Conservation (phyloP, 306 rosid genomes). For the Ammopiptanthus mongolicus region DNA sequence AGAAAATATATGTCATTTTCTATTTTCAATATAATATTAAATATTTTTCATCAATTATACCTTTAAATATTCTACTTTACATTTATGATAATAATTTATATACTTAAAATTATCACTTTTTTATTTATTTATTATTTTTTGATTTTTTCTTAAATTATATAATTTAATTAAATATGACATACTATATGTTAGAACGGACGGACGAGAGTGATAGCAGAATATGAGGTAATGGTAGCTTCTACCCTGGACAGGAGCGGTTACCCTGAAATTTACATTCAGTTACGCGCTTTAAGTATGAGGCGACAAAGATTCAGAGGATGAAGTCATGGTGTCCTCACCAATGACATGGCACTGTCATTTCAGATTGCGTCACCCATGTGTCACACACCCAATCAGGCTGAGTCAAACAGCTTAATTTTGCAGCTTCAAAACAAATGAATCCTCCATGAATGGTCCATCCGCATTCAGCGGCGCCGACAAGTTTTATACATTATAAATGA, state of each 20-base stretch:
- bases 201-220: too few relatives aligned
- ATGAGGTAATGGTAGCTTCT: too few relatives aligned
- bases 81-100: too few relatives aligned
- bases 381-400: neutral
- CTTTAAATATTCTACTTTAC: too few relatives aligned
- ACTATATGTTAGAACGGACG: too few relatives aligned
- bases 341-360: constrained; percentile 12
- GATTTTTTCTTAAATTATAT: too few relatives aligned
- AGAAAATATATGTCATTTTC: too few relatives aligned
- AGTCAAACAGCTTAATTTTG: constrained; percentile 18
- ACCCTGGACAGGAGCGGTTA: neutral
- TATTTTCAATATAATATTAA: too few relatives aligned
- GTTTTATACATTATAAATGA: constrained; percentile 10
- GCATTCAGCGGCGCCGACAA: constrained; percentile 26
- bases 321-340: constrained; percentile 25
- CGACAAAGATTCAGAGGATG: constrained; percentile 30
- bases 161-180: too few relatives aligned
- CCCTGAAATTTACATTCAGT: neutral
- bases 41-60: too few relatives aligned
- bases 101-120: too few relatives aligned
- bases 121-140: too few relatives aligned
- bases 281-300: neutral
- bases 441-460: neutral
- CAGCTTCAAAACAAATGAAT: neutral
- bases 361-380: constrained; percentile 26